phyloP scores from a whole-genome alignment of 345 rosid genomes.

The Euphorbia tirucalli region DNA sequence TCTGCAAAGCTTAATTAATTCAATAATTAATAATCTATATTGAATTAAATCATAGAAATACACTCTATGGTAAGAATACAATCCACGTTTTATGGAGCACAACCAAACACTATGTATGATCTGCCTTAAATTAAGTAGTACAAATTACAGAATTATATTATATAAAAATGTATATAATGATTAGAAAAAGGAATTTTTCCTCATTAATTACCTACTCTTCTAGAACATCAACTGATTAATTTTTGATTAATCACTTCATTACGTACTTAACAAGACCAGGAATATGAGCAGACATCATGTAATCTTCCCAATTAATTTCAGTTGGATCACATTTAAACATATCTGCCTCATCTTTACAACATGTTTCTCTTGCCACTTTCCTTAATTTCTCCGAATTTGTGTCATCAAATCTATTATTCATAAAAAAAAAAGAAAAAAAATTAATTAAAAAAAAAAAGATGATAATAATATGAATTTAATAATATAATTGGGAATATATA shows the following conservation, averaged over 20 bases:
- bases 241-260: background rate
- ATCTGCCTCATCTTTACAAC: conserved; percentile 3
- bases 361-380: conserved; percentile 12
- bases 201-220: too few species aligned
- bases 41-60: too few species aligned
- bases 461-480: background rate
- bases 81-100: too few species aligned
- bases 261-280: conserved; percentile 20
- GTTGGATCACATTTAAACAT: conserved; percentile 15
- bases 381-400: conserved; percentile 26
- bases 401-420: conserved; percentile 26
- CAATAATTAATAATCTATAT: too few species aligned
- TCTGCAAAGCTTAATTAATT: too few species aligned
- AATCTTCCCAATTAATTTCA: conserved; percentile 13
- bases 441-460: background rate
- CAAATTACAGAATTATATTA: too few species aligned
- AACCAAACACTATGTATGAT: too few species aligned
- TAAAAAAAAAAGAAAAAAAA: background rate
- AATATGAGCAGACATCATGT: conserved; percentile 13
- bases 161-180: too few species aligned
- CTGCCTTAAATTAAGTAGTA: too few species aligned
- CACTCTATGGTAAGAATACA: too few species aligned
- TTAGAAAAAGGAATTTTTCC: too few species aligned
- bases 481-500: background rate
- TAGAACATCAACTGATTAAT: too few species aligned